phyloP scores from a whole-genome alignment of 164 flowering plant species.

The Vitis rotundifolia region DNA sequence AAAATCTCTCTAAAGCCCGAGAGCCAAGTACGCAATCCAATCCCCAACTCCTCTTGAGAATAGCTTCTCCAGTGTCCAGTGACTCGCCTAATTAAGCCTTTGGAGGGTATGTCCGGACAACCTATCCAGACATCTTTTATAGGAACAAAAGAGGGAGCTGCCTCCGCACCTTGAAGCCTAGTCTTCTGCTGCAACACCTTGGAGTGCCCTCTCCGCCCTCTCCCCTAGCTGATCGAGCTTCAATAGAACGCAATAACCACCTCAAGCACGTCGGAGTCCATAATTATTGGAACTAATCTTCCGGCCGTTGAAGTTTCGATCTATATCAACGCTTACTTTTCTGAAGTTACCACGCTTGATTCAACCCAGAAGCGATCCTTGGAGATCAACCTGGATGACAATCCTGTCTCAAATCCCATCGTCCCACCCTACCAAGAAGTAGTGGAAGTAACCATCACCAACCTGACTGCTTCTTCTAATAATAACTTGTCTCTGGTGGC shows the following conservation, averaged over 20 bases:
- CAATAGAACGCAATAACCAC: constrained; percentile 36
- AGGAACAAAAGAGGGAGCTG: no score
- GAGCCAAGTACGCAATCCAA: no score
- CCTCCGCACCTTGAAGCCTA: no score
- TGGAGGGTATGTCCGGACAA: no score
- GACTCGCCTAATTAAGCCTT: no score
- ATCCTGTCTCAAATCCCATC: constrained; percentile 15
- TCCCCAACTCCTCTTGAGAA: no score
- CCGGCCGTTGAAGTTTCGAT: constrained; percentile 2
- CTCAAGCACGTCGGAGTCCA: not conserved
- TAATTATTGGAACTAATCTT: not conserved
- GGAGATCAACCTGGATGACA: constrained; percentile 9
- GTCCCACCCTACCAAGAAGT: constrained; percentile 31
- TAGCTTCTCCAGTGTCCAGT: no score
- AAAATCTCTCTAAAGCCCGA: no score
- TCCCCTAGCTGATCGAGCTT: no score
- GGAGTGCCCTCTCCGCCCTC: no score
- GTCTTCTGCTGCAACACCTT: no score
- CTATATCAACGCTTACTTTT: constrained; percentile 39
- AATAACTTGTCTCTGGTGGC: constrained; percentile 24
- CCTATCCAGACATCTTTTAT: no score
- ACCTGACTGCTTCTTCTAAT: constrained; percentile 20
- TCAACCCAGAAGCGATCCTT: constrained; percentile 23
- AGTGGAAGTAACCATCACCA: not conserved
- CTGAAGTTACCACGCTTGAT: constrained; percentile 25